Evolutionary conservation across 768 basidiomycete genomes (phyloP).

Genomic region (Agrocybe chaxingu): DNA sequence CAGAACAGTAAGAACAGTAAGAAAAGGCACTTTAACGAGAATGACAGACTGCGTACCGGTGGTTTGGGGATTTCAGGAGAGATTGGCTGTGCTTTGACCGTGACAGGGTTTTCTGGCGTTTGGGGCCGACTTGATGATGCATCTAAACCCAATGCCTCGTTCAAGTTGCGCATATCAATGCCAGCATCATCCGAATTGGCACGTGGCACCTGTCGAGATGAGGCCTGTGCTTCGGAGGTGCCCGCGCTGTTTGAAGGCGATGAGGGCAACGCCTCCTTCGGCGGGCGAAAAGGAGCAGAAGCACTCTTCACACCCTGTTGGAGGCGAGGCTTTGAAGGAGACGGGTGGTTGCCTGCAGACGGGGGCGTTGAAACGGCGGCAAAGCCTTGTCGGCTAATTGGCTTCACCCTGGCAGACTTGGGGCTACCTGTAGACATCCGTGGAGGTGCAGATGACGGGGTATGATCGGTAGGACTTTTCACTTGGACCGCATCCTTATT

Average conservation of each 20-base stretch:
- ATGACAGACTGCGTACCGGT: neutral
- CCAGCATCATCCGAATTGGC: neutral
- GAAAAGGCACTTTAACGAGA: neutral
- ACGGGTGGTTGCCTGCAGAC: too few species aligned
- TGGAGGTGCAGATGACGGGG: too few species aligned
- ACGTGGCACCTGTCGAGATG: neutral
- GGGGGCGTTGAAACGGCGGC: too few species aligned
- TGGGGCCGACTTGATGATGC: neutral
- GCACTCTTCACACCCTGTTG: too few species aligned
- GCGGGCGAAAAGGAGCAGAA: too few species aligned
- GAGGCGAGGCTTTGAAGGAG: too few species aligned
- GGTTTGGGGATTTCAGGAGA: conserved; percentile 1
- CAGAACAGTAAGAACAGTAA: neutral
- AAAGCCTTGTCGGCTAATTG: too few species aligned
- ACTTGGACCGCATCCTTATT: too few species aligned
- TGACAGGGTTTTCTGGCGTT: neutral
- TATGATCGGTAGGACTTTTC: too few species aligned
- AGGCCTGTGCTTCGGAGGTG: neutral
- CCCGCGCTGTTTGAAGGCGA: neutral
- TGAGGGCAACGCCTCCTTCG: neutral
- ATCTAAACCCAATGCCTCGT: conserved; percentile 1
- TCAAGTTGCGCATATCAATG: conserved; percentile 1
- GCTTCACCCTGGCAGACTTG: too few species aligned
- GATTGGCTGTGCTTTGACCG: conserved; percentile 4
- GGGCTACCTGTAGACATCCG: too few species aligned